phyloP scores from a whole-genome alignment of 2,329 filamentous ascomycete genomes.

The Phoma herbarum region DNA sequence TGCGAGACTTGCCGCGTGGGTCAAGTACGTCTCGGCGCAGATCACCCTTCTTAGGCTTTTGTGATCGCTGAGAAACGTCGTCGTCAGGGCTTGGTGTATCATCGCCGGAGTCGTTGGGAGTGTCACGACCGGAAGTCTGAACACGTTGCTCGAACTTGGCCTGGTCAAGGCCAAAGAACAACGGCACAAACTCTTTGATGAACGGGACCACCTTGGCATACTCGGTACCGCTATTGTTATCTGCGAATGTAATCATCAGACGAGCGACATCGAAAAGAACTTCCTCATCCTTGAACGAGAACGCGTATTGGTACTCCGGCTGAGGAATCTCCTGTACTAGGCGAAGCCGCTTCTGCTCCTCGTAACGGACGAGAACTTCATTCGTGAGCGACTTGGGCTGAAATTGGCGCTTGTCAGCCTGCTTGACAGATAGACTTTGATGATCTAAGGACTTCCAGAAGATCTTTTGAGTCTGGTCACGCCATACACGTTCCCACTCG shows the following conservation, averaged over 20 bases:
- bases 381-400: slow-evolving; percentile 89
- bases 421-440: slow-evolving; percentile 90
- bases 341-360: slow-evolving; percentile 82
- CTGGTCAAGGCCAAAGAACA: slow-evolving; percentile 60
- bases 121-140: slow-evolving; percentile 50
- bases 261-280: slow-evolving; percentile 62
- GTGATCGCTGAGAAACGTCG: slow-evolving; percentile 69
- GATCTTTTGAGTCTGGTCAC: slow-evolving; percentile 91
- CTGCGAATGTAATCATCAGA: slow-evolving; percentile 56
- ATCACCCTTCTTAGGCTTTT: slow-evolving; percentile 71
- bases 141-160: slow-evolving; percentile 73
- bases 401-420: slow-evolving; percentile 88
- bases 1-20: slow-evolving; percentile 74
- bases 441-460: slow-evolving; percentile 97
- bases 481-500: slow-evolving; percentile 99
- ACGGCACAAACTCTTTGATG: slow-evolving; percentile 59
- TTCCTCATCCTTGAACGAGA: slow-evolving; percentile 69
- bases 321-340: slow-evolving; percentile 66
- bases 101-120: slow-evolving; percentile 60
- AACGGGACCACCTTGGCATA: slow-evolving; percentile 57
- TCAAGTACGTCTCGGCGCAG: slow-evolving; percentile 89
- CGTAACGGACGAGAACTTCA: slow-evolving; percentile 89
- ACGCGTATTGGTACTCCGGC: slow-evolving; percentile 77
- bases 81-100: slow-evolving; percentile 74
- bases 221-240: slow-evolving; percentile 54